These are phyloP conservation scores for Mycena amicta DNA, from an alignment of 768 basidiomycete genomes.

Conservation along the genomic window DNA sequence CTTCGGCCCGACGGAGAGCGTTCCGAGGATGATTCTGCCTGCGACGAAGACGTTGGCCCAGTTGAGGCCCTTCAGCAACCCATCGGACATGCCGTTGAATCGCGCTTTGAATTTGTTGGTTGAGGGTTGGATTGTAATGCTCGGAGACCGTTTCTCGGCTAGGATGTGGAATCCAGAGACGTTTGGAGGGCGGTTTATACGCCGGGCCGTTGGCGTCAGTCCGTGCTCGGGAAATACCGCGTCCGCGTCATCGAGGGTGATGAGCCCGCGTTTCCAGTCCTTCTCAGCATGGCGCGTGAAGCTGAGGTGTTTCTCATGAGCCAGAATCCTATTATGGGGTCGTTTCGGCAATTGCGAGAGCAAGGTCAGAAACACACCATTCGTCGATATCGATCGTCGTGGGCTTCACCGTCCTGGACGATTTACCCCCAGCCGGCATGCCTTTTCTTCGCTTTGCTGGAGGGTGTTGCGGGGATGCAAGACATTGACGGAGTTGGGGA, in stretches of 20 bases:
- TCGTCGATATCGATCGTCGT: not conserved
- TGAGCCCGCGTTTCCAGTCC: not conserved
- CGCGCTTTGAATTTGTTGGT: not conserved
- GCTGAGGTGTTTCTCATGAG: not conserved
- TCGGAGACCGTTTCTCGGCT: not conserved
- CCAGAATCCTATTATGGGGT: not conserved
- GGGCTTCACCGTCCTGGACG: not conserved
- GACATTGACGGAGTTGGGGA: not conserved
- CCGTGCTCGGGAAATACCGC: not conserved
- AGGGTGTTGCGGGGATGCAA: not conserved
- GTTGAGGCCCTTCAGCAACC: slow-evolving; percentile 4
- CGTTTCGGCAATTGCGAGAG: not conserved
- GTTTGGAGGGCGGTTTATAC: not conserved
- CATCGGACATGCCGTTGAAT: not conserved
- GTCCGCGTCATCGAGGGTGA: not conserved
- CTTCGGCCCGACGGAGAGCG: not conserved
- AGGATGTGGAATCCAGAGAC: not conserved
- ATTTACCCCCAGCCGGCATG: not conserved
- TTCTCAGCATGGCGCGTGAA: not conserved
- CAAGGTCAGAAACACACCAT: not conserved
- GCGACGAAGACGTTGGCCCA: slow-evolving; percentile 14
- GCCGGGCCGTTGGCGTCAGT: not conserved
- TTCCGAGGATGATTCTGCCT: slow-evolving; percentile 7
- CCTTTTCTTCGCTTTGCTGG: not conserved
- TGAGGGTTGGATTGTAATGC: not conserved